Evolutionary conservation across 2,329 filamentous ascomycete species (phyloP).

Genomic region (Claviceps paspali): DNA sequence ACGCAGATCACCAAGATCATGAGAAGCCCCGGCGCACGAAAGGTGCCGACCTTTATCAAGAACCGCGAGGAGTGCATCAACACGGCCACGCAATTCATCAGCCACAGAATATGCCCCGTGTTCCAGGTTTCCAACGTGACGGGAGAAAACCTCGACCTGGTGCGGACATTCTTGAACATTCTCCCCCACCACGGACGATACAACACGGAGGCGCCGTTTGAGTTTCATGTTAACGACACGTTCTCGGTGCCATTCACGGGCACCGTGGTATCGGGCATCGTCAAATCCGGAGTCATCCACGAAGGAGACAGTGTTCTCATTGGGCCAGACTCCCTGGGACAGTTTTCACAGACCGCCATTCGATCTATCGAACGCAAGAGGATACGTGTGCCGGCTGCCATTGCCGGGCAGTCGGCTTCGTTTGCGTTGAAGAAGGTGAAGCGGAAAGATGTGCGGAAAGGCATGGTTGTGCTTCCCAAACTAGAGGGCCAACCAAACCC

Average conservation of each 20-base stretch:
- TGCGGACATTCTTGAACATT: conserved; percentile 88
- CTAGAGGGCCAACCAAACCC: conserved; percentile 53
- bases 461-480: conserved; percentile 91
- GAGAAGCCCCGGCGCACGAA: conserved; percentile 82
- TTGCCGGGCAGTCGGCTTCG: conserved; percentile 81
- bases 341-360: conserved; percentile 76
- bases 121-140: conserved; percentile 99
- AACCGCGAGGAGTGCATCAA: conserved; percentile 83
- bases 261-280: conserved; percentile 87
- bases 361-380: conserved; percentile 91
- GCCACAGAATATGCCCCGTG: conserved; percentile 85
- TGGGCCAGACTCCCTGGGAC: conserved; percentile 78
- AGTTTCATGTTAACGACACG: conserved; percentile 92
- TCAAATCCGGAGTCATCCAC: conserved; percentile 77
- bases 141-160: conserved; percentile 75
- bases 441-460: conserved; percentile 86
- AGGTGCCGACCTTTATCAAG: conserved; percentile 93
- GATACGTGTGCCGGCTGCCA: conserved; percentile 72
- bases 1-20: conserved; percentile 84
- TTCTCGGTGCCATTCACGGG: conserved; percentile 97
- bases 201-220: conserved; percentile 73
- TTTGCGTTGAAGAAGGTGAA: conserved; percentile 81
- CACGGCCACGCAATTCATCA: conserved; percentile 91
- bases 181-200: conserved; percentile 90
- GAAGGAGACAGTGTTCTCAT: conserved; percentile 80